Percentiles rank a stretch among this genome's conserved stretches.
These are phyloP conservation scores for Gliomastix tumulicola DNA, from an alignment of 2,329 filamentous ascomycete genomes.

Conservation along the genomic window DNA sequence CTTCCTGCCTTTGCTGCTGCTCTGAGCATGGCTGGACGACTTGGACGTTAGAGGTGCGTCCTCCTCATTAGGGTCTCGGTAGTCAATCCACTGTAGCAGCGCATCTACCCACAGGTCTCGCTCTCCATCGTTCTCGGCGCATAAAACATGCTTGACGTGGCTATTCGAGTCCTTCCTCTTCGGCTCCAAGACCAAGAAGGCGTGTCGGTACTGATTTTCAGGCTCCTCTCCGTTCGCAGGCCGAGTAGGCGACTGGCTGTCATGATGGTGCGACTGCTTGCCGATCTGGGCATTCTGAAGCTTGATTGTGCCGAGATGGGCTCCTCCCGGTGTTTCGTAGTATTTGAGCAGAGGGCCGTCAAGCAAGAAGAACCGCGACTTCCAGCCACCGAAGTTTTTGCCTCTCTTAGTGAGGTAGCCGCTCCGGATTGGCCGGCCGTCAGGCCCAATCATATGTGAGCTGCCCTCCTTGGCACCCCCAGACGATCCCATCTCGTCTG, in stretches of 20 bases:
- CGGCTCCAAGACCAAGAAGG: slow-evolving; percentile 88
- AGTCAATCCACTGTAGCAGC: slow-evolving; percentile 82
- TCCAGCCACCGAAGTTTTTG: slow-evolving; percentile 99
- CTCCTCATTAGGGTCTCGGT: slow-evolving; percentile 50
- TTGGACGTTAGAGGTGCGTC: slow-evolving; percentile 22
- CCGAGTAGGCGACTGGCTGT: slow-evolving; percentile 53
- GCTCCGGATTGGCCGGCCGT: slow-evolving; percentile 65
- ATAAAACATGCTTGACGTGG: slow-evolving; percentile 87
- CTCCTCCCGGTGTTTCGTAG: slow-evolving; percentile 83
- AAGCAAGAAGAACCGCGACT: slow-evolving; percentile 63
- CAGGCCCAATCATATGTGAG: slow-evolving; percentile 41
- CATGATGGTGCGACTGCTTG: slow-evolving; percentile 59
- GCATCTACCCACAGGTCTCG: slow-evolving; percentile 92
- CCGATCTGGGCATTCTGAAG: slow-evolving; percentile 87
- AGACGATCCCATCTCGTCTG: slow-evolving; percentile 41
- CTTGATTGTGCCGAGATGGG: slow-evolving; percentile 90
- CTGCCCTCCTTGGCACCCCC: slow-evolving; percentile 14
- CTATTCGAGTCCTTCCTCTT: slow-evolving; percentile 92
- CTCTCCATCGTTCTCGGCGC: slow-evolving; percentile 89
- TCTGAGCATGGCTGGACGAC: slow-evolving; percentile 26
- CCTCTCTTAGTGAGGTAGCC: slow-evolving; percentile 95
- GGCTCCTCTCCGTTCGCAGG: slow-evolving; percentile 57
- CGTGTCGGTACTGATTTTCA: slow-evolving; percentile 94
- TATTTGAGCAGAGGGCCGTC: slow-evolving; percentile 69
- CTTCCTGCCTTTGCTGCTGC: slow-evolving; percentile 19